Conservation (phyloP, 352 stramenopile species). For the Phytophthora kernoviae region DNA sequence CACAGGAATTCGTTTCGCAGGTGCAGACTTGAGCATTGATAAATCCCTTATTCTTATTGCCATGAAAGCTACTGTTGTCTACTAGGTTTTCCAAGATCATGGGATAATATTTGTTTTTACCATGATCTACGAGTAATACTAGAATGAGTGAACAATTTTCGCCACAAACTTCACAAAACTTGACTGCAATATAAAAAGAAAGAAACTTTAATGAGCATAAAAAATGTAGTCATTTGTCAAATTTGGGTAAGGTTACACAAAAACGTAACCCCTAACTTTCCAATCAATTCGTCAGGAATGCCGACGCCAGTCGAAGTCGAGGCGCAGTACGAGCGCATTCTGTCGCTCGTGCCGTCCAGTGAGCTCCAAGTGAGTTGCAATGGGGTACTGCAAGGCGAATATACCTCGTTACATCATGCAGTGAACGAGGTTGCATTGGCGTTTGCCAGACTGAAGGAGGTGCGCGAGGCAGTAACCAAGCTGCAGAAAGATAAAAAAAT, state of each 20-base stretch:
- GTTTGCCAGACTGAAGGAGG: conserved; percentile 26
- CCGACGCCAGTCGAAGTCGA: neutral
- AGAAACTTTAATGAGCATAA: too few relatives aligned
- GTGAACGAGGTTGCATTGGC: conserved; percentile 8
- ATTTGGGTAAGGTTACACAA: neutral
- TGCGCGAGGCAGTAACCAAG: conserved; percentile 31
- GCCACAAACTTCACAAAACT: too few relatives aligned
- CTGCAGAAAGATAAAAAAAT: conserved; percentile 27
- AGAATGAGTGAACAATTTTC: too few relatives aligned
- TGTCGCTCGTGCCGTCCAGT: conserved; percentile 22
- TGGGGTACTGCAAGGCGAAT: conserved; percentile 19
- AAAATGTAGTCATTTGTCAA: too few relatives aligned
- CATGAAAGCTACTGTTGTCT: too few relatives aligned
- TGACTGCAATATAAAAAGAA: too few relatives aligned
- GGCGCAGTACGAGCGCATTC: conserved; percentile 31
- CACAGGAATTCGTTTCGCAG: too few relatives aligned
- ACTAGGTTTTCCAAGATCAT: too few relatives aligned
- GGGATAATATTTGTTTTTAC: too few relatives aligned
- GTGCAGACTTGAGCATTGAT: too few relatives aligned
- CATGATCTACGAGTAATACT: too few relatives aligned
- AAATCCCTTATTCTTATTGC: too few relatives aligned
- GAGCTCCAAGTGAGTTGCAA: conserved; percentile 28
- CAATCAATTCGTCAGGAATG: neutral
- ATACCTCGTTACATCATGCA: neutral
- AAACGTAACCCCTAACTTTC: neutral